These are phyloP conservation scores for Calvatia gigantea DNA, from an alignment of 768 basidiomycete genomes.

Conservation along the genomic window DNA sequence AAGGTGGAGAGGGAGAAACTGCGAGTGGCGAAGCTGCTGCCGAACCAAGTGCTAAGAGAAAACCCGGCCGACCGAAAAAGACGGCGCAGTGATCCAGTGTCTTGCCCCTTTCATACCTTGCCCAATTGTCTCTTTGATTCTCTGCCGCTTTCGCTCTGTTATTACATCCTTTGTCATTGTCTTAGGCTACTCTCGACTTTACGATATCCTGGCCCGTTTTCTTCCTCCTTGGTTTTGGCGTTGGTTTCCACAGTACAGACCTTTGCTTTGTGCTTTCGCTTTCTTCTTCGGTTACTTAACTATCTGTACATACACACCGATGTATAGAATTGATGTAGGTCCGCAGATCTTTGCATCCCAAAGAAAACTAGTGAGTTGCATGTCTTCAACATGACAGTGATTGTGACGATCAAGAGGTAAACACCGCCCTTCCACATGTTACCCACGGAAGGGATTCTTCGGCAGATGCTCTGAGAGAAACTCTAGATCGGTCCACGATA, in stretches of 20 bases:
- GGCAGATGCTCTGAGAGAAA: conserved; percentile 27
- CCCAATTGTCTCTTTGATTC: conserved; percentile 23
- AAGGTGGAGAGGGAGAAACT: conserved; percentile 28
- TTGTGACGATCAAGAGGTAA: conserved; percentile 5
- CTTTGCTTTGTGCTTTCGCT: conserved; percentile 25
- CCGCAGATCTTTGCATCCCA: conserved; percentile 5
- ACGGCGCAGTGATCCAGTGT: conserved; percentile 26
- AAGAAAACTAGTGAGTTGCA: conserved; percentile 17
- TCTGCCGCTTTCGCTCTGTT: conserved; percentile 21
- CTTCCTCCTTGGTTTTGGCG: conserved; percentile 25
- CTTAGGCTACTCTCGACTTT: conserved; percentile 13
- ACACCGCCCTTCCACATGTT: conserved; percentile 7
- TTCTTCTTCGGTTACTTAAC: conserved; percentile 29
- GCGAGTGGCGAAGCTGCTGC: conserved; percentile 30
- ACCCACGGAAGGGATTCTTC: conserved; percentile 25
- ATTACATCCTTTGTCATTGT: conserved; percentile 12
- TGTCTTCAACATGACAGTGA: conserved; percentile 20
- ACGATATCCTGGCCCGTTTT: conserved; percentile 17
- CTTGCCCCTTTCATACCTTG: conserved; percentile 16
- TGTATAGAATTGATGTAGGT: conserved; percentile 27
- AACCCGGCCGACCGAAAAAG: conserved; percentile 71
- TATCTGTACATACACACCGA: conserved; percentile 33
- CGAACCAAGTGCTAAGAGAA: conserved; percentile 60
- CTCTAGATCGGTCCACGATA: conserved; percentile 25
- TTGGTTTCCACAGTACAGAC: conserved; percentile 22